These are phyloP conservation scores for Hericium coralloides DNA, from an alignment of 768 basidiomycete genomes.

Conservation along the genomic window DNA sequence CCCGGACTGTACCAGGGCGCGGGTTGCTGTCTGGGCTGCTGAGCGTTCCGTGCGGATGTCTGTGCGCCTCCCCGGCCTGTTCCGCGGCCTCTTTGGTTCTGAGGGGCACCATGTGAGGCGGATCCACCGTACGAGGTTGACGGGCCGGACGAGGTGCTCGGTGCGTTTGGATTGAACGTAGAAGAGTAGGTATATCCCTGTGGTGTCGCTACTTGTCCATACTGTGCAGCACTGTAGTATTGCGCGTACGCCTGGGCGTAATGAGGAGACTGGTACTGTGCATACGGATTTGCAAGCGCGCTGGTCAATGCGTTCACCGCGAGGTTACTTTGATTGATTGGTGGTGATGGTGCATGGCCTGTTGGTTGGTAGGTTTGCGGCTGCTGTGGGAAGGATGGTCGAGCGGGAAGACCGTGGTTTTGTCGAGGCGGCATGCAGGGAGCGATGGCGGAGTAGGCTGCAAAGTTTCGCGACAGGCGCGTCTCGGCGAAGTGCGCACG, in stretches of 20 bases:
- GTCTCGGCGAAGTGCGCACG: too few relatives aligned
- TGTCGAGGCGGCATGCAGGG: background rate
- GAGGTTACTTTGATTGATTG: background rate
- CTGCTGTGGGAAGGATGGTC: background rate
- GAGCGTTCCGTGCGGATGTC: background rate
- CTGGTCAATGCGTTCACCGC: constrained; percentile 18
- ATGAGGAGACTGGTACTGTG: constrained; percentile 20
- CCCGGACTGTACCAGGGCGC: constrained; percentile 57
- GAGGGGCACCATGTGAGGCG: background rate
- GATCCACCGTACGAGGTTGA: background rate
- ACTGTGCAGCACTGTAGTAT: constrained; percentile 1
- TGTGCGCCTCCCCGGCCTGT: background rate
- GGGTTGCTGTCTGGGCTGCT: background rate
- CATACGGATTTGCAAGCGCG: constrained; percentile 23
- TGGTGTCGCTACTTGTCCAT: constrained; percentile 16
- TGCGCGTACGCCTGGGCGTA: constrained; percentile 24
- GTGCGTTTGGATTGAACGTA: constrained; percentile 17
- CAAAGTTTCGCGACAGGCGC: too few relatives aligned
- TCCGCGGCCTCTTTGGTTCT: background rate
- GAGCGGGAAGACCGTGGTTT: background rate
- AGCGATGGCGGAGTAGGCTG: too few relatives aligned
- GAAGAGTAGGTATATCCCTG: constrained; percentile 27
- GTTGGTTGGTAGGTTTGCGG: background rate
- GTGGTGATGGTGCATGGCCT: background rate
- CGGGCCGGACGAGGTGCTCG: background rate